A percentile compares a stretch with the other conserved stretches of the same genome.
These are phyloP conservation scores for Xylaria digitata DNA, from an alignment of 2,329 filamentous ascomycete species.

Conservation along the genomic window DNA sequence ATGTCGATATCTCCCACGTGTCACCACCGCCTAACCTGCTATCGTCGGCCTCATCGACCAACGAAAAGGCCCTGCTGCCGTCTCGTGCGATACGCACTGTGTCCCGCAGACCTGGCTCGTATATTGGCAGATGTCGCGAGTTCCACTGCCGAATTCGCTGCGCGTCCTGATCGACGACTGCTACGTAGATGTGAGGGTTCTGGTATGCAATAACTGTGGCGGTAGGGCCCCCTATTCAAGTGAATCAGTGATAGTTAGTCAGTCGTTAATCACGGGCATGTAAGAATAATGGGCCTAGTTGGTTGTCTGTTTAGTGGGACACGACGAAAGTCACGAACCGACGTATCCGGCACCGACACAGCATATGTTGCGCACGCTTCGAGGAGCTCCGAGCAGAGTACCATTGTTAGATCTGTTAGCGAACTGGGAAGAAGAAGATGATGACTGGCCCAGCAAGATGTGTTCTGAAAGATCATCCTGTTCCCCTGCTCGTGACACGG, in stretches of 20 bases:
- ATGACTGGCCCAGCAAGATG: not conserved
- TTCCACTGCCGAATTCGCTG: constrained; percentile 78
- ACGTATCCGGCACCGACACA: constrained; percentile 49
- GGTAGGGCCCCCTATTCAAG: constrained; percentile 71
- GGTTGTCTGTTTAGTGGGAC: not conserved
- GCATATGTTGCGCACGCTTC: constrained; percentile 54
- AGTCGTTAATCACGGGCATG: not conserved
- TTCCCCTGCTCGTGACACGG: constrained; percentile 51
- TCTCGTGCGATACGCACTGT: constrained; percentile 74
- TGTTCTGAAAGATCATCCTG: constrained; percentile 20
- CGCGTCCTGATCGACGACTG: constrained; percentile 77
- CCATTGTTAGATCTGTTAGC: not conserved
- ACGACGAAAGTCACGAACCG: constrained; percentile 50
- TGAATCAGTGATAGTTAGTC: not conserved
- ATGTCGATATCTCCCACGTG: constrained; percentile 47
- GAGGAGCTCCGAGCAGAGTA: not conserved
- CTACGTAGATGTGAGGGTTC: constrained; percentile 76
- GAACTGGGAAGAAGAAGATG: not conserved
- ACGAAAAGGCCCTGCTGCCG: constrained; percentile 59
- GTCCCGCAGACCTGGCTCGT: constrained; percentile 77
- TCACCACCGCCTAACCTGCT: constrained; percentile 46
- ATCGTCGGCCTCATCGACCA: constrained; percentile 52
- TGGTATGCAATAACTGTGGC: constrained; percentile 79
- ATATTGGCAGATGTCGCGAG: constrained; percentile 77
- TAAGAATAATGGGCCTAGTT: not conserved